Percentiles rank a stretch among this genome's conserved stretches.
phyloP scores from a whole-genome alignment of 1,139 yeast species.

The Suhomyces wounanorum region DNA sequence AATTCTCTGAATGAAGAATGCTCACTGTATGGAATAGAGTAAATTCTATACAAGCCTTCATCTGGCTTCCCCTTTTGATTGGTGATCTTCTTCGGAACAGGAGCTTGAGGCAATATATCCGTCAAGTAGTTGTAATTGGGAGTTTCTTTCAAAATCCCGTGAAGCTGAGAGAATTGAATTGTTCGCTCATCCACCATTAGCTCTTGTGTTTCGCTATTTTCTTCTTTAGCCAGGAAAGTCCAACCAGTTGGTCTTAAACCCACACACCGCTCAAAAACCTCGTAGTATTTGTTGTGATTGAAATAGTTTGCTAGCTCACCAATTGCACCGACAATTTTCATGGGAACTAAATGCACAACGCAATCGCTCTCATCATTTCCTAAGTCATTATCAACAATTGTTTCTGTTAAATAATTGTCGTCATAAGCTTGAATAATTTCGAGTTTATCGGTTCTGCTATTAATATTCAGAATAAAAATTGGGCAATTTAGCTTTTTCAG shows the following conservation, averaged over 20 bases:
- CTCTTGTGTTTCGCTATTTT: slow-evolving; percentile 6
- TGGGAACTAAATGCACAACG: slow-evolving; percentile 70
- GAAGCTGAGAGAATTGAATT: slow-evolving; percentile 9
- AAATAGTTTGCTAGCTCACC: slow-evolving; percentile 51
- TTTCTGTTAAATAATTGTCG: slow-evolving; percentile 34
- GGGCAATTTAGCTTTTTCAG: slow-evolving; percentile 56
- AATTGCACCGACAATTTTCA: slow-evolving; percentile 46
- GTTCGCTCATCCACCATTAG: slow-evolving; percentile 8
- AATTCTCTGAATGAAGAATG: slow-evolving; percentile 89
- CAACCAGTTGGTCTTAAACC: slow-evolving; percentile 88
- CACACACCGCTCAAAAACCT: slow-evolving; percentile 55
- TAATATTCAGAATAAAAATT: slow-evolving; percentile 52
- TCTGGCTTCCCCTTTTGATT: slow-evolving; percentile 28
- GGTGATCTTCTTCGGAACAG: slow-evolving; percentile 17
- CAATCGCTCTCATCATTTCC: slow-evolving; percentile 47
- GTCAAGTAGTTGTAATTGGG: slow-evolving; percentile 30
- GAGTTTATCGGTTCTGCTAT: slow-evolving; percentile 50
- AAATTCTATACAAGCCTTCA: slow-evolving; percentile 43
- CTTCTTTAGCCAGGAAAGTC: slow-evolving; percentile 46
- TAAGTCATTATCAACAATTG: slow-evolving; percentile 33
- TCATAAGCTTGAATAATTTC: slow-evolving; percentile 40
- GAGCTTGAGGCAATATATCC: slow-evolving; percentile 39
- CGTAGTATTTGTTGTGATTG: slow-evolving; percentile 47
- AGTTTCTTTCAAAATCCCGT: slow-evolving; percentile 20
- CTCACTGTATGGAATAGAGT: slow-evolving; percentile 84